Conservation (phyloP, 345 rosid genomes). For the Hibiscus syriacus region DNA sequence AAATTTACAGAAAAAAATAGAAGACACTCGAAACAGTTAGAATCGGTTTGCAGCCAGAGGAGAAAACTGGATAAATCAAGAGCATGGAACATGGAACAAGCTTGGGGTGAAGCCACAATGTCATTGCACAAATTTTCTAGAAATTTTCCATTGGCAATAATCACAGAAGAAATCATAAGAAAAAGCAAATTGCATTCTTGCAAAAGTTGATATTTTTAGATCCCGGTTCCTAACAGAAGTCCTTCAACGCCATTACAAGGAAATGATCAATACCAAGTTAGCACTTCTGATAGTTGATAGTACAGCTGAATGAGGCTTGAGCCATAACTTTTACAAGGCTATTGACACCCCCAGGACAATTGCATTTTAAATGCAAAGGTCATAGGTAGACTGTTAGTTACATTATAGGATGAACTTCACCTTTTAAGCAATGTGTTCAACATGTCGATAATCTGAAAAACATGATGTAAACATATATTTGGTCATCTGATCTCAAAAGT, state of each 20-base stretch:
- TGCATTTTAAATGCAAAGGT: neutral
- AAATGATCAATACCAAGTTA: neutral
- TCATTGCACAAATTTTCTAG: neutral
- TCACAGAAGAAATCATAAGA: neutral
- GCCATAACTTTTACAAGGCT: neutral
- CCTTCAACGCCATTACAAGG: neutral
- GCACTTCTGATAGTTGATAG: neutral
- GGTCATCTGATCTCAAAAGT: neutral
- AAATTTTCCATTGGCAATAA: neutral
- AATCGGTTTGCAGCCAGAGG: neutral
- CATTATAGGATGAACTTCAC: neutral
- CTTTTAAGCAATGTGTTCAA: no score
- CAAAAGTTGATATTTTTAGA: neutral
- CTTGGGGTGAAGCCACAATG: neutral
- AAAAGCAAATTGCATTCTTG: neutral
- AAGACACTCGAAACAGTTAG: neutral
- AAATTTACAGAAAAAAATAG: no score
- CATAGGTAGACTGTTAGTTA: neutral
- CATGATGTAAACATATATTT: neutral
- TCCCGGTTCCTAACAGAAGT: neutral
- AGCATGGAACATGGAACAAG: neutral
- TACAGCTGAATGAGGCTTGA: neutral
- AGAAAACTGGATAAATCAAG: neutral
- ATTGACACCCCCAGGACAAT: neutral
- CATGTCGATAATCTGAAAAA: no score